A percentile compares a stretch with the other conserved stretches of the same genome.
phyloP scores from a whole-genome alignment of 306 rosid genomes.

The Rosa multiflora region DNA sequence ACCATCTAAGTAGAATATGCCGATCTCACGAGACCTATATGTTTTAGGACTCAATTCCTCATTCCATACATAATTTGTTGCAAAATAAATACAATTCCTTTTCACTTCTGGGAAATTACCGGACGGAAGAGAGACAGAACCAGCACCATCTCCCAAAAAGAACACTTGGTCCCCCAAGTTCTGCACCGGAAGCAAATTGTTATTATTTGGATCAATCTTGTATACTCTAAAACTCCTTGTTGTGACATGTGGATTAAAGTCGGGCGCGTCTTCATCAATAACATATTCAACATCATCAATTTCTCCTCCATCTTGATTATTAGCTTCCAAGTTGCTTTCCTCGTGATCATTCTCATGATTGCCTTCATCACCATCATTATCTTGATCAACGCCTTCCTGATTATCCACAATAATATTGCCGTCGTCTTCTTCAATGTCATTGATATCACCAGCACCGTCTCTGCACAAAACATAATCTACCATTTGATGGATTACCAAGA shows the following conservation, averaged over 20 bases:
- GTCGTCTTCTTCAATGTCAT: background rate
- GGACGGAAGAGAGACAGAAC: background rate
- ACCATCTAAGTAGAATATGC: background rate
- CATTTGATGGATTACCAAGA: background rate
- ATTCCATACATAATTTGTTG: background rate
- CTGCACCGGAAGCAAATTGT: background rate
- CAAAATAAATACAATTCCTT: background rate
- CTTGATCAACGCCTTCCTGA: background rate
- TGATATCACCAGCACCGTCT: background rate
- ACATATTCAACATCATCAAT: too few species aligned
- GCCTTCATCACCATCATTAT: too few species aligned
- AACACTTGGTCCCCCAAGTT: background rate
- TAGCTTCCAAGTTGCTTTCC: too few species aligned
- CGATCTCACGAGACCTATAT: background rate
- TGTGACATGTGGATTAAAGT: too few species aligned
- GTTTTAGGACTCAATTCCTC: background rate
- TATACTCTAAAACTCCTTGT: background rate
- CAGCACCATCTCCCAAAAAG: background rate
- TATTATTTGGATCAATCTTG: background rate
- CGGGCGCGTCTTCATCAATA: too few species aligned
- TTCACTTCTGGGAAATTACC: background rate
- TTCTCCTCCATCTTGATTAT: too few species aligned
- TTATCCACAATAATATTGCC: background rate
- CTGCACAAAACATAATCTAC: background rate
- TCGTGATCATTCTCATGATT: too few species aligned